These are phyloP conservation scores for Leccinum obscurum DNA, from an alignment of 768 basidiomycete genomes.

Conservation along the genomic window DNA sequence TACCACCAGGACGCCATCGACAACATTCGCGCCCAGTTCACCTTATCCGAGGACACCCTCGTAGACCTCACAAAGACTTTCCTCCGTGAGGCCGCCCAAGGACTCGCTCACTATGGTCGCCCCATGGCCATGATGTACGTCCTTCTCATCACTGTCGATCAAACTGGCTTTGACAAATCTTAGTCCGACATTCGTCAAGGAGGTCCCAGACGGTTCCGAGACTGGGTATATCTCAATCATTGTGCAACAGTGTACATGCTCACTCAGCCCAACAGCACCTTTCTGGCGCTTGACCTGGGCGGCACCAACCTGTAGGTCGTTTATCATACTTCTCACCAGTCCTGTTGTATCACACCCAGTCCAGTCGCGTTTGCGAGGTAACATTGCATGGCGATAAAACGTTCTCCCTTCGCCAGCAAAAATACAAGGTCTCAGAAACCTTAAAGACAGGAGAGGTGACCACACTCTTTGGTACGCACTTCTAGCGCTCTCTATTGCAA, in stretches of 20 bases:
- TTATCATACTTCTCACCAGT: neutral
- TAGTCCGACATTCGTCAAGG: slow-evolving; percentile 94
- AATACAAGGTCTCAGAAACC: slow-evolving; percentile 92
- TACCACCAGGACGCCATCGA: slow-evolving; percentile 54
- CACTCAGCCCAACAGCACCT: slow-evolving; percentile 59
- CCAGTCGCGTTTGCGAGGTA: slow-evolving; percentile 93
- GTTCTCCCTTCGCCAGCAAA: slow-evolving; percentile 90
- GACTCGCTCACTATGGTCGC: slow-evolving; percentile 70
- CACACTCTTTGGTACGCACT: slow-evolving; percentile 73
- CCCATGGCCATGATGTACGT: slow-evolving; percentile 92
- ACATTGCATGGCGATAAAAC: slow-evolving; percentile 86
- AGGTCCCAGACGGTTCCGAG: slow-evolving; percentile 92
- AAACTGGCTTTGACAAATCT: neutral
- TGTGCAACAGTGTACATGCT: slow-evolving; percentile 1
- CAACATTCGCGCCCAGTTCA: slow-evolving; percentile 72
- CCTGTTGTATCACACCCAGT: slow-evolving; percentile 3
- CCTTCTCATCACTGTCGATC: neutral
- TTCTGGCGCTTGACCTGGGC: slow-evolving; percentile 94
- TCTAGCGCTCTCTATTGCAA: slow-evolving; percentile 1
- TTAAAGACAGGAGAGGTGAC: slow-evolving; percentile 92
- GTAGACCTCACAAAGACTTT: slow-evolving; percentile 75
- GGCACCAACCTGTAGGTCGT: slow-evolving; percentile 90
- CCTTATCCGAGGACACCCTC: slow-evolving; percentile 60
- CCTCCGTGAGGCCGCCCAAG: slow-evolving; percentile 73
- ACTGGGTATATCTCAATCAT: slow-evolving; percentile 62